These are phyloP conservation scores for Toxicodendron radicans DNA, from an alignment of 345 rosid genomes.

Conservation along the genomic window DNA sequence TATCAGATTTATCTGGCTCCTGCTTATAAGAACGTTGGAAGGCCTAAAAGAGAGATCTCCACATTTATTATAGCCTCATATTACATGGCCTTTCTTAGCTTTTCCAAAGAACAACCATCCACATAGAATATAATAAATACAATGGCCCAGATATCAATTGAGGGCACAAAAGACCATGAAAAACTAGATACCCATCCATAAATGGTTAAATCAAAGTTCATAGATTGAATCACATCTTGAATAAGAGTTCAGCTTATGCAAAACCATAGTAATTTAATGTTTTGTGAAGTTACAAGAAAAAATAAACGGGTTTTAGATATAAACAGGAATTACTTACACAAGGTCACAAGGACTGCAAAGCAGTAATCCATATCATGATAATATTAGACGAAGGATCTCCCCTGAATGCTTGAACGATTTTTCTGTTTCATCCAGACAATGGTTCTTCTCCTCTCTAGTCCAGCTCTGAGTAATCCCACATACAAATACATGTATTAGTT, in stretches of 20 bases:
- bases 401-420: conserved; percentile 91
- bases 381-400: conserved; percentile 80
- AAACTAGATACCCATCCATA: neutral
- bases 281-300: neutral
- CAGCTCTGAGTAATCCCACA: conserved; percentile 50
- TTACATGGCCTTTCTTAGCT: neutral
- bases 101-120: neutral
- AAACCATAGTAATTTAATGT: conserved; percentile 5
- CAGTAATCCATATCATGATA: conserved; percentile 40
- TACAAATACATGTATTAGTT: conserved; percentile 10
- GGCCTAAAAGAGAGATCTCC: neutral
- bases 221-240: neutral
- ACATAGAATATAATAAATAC: neutral
- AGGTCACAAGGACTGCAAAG: neutral
- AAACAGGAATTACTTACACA: conserved; percentile 5
- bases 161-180: neutral
- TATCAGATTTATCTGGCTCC: too few species aligned
- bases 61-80: too few species aligned
- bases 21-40: neutral
- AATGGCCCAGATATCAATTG: neutral
- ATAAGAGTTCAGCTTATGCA: neutral
- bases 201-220: neutral
- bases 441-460: conserved; percentile 88
- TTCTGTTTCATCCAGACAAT: conserved; percentile 93
- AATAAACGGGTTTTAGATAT: neutral